These are phyloP conservation scores for Claviceps africana DNA, from an alignment of 2,329 filamentous ascomycete species.

Conservation along the genomic window DNA sequence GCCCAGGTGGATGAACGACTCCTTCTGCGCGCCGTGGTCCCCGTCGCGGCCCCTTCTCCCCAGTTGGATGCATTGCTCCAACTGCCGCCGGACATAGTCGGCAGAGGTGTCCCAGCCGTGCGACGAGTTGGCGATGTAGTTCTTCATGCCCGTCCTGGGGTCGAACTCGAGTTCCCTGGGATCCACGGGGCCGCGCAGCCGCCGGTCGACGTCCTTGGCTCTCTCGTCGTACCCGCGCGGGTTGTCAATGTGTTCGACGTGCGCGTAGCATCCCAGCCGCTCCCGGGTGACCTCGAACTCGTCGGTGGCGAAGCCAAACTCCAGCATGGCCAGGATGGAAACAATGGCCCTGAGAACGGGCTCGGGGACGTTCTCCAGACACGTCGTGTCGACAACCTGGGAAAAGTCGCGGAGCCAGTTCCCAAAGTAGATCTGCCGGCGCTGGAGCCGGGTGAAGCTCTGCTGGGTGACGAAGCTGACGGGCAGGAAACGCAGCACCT, in stretches of 20 bases:
- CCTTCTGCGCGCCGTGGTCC: conserved; percentile 41
- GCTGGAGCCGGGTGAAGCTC: conserved; percentile 24
- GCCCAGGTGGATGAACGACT: conserved; percentile 56
- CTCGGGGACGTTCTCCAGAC: conserved; percentile 17
- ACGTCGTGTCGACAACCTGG: conserved; percentile 55
- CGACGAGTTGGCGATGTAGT: conserved; percentile 78
- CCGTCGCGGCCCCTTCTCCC: conserved; percentile 53
- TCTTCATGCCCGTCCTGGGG: conserved; percentile 73
- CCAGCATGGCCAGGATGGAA: conserved; percentile 17
- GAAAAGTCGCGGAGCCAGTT: conserved; percentile 55
- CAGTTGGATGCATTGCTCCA: conserved; percentile 55
- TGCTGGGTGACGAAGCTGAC: conserved; percentile 23
- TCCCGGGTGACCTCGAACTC: conserved; percentile 72
- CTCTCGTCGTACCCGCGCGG: conserved; percentile 63
- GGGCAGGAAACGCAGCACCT: conserved; percentile 23
- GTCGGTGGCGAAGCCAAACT: conserved; percentile 53
- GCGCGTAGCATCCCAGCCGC: conserved; percentile 60
- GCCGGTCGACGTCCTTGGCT: conserved; percentile 58
- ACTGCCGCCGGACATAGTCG: conserved; percentile 60
- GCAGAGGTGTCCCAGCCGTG: conserved; percentile 67
- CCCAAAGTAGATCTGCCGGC: conserved; percentile 23
- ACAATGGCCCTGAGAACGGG: conserved; percentile 16
- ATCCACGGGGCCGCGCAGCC: conserved; percentile 16
- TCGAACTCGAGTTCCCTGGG: conserved; percentile 54
- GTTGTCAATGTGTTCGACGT: conserved; percentile 58